A percentile compares a stretch with the other conserved stretches of the same genome.
These are phyloP conservation scores for Fusarium buxicola DNA, from an alignment of 2,329 filamentous ascomycete species.

Conservation along the genomic window DNA sequence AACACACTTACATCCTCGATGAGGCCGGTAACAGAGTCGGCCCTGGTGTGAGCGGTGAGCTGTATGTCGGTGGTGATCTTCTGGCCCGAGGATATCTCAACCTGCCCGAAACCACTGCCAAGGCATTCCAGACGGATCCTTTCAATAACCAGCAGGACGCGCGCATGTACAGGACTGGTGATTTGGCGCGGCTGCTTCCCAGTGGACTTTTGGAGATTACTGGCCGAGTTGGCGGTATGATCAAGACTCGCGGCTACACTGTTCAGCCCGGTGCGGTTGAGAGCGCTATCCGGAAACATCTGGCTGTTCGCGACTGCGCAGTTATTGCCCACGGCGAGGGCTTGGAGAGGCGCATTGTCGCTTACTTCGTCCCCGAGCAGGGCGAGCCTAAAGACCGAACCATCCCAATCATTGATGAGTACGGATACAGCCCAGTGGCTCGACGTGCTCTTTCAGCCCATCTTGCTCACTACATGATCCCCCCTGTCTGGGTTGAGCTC, in stretches of 20 bases:
- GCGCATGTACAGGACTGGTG: constrained; percentile 80
- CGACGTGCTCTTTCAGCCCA: constrained; percentile 72
- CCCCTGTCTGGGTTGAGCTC: constrained; percentile 79
- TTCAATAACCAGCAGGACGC: constrained; percentile 70
- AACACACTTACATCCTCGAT: constrained; percentile 78
- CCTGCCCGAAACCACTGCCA: constrained; percentile 79
- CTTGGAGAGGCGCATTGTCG: constrained; percentile 78
- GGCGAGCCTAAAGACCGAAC: constrained; percentile 69
- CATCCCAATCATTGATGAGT: constrained; percentile 73
- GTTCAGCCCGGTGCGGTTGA: constrained; percentile 83
- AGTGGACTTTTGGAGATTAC: constrained; percentile 80
- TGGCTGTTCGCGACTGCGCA: constrained; percentile 78
- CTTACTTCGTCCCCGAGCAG: constrained; percentile 78
- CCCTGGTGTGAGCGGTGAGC: constrained; percentile 73
- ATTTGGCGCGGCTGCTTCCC: constrained; percentile 74
- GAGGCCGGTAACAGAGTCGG: constrained; percentile 74
- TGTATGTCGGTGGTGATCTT: constrained; percentile 79
- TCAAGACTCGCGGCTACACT: constrained; percentile 83
- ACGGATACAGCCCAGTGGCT: constrained; percentile 77
- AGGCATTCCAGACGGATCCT: constrained; percentile 75
- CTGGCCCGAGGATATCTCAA: constrained; percentile 84
- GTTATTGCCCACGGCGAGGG: constrained; percentile 82
- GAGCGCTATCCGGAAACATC: constrained; percentile 74
- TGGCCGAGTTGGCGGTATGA: constrained; percentile 81
- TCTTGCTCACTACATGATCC: constrained; percentile 87